A percentile compares a stretch with the other conserved stretches of the same genome.
Evolutionary conservation across 768 basidiomycete genomes (phyloP).

Genomic region (Suillus fuscotomentosus): DNA sequence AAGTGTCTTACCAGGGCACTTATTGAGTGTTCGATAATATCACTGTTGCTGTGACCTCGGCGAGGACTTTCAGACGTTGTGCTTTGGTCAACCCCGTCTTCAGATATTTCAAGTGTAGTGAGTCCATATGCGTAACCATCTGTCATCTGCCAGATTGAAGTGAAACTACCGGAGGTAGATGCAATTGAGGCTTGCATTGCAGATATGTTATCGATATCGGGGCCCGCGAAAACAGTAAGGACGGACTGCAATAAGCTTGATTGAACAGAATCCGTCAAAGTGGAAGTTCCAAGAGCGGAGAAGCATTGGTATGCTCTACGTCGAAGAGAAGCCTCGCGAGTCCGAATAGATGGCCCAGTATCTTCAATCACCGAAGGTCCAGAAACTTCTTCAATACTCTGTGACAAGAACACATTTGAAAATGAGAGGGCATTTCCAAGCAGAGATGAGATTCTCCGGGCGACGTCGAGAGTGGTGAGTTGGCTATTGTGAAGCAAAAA

Average conservation of each 20-base stretch:
- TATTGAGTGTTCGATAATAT: constrained; percentile 77
- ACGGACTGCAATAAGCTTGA: constrained; percentile 76
- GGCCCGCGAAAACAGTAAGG: constrained; percentile 80
- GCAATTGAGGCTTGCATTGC: constrained; percentile 91
- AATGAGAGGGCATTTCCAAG: constrained; percentile 90
- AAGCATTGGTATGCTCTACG: constrained; percentile 90
- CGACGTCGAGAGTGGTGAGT: constrained; percentile 87
- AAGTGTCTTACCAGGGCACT: constrained; percentile 62
- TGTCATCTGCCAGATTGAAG: constrained; percentile 78
- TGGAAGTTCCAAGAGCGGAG: constrained; percentile 71
- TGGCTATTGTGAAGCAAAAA: constrained; percentile 82
- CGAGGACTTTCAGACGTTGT: constrained; percentile 1
- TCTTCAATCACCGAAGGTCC: constrained; percentile 37
- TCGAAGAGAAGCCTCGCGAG: constrained; percentile 81
- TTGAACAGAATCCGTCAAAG: constrained; percentile 84
- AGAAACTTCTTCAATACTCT: constrained; percentile 62
- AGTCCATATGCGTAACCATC: constrained; percentile 95
- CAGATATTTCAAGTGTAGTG: constrained; percentile 59
- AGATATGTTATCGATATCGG: constrained; percentile 80
- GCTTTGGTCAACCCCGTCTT: constrained; percentile 37
- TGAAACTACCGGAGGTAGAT: constrained; percentile 79
- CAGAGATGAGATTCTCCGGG: constrained; percentile 82
- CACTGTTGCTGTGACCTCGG: constrained; percentile 59
- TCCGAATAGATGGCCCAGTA: constrained; percentile 57
- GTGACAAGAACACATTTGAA: constrained; percentile 76